Evolutionary conservation across 768 basidiomycete genomes (phyloP), one percentile per base, ranked within the genome.

Genomic region (Leccinum broughii): DNA sequence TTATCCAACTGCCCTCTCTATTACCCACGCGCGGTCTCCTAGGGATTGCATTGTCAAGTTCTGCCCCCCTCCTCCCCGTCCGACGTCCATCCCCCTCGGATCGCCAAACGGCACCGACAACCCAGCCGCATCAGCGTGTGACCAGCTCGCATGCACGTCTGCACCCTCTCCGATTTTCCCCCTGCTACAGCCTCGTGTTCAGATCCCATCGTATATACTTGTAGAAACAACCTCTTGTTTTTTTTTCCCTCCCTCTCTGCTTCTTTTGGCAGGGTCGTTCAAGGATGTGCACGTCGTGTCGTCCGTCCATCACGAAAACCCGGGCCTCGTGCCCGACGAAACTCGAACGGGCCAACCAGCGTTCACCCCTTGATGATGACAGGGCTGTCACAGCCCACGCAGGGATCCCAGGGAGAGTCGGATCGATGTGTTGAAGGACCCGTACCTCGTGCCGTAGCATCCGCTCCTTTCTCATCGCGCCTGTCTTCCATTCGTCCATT

Each of bases 21-120:
- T 46, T 28, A 51, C 62, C 56, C 67, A 61, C 64, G 67, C 71
- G 67, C 72, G 72, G 71, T 68, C 66, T 72, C 72, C 72, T 68
- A 69, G 72, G 70, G 69, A 57, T 37, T 35, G 30, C 15, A 49
- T 20, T n/a, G 51, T 24, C 4, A 5, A 35, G 34, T 13, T 35
- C 34, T 35, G 34, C 10, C 9, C 15, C 15, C 14, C 20, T 20
- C 39, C 28, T 9, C 49, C 22, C 20, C 9, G 30, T 30, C 30
- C 30, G 30, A 30, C 30, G 13, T 26, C 48, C 48, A 49, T 49
- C 24, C 20, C 22, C 20, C 22, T 32, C 30, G 30, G 22, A 46
- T 52, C 22, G 10, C 41, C 32, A 28, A 2, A 51, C 60, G 57
- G 57, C 49, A 58, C 56, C 56, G 55, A 52, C 30, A 22, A 9